A percentile compares a stretch with the other conserved stretches of the same genome.
Conservation (phyloP, 768 basidiomycete species). For the Pisolithus albus region DNA sequence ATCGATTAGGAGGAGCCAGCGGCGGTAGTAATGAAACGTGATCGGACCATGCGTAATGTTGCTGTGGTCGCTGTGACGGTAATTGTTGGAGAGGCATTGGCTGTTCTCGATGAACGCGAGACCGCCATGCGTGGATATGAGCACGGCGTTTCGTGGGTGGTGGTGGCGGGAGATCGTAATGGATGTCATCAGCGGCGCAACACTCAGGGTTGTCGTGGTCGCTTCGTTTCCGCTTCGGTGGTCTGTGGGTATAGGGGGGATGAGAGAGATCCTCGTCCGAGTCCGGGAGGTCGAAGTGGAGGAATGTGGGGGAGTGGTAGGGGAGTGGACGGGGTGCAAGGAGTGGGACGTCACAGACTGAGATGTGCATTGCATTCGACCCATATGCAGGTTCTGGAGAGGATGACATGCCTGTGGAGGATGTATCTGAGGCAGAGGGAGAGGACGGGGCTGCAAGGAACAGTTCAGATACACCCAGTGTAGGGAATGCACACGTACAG, state of each 20-base stretch:
- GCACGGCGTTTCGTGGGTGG: conserved; percentile 22
- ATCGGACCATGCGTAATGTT: not conserved
- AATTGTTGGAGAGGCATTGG: not conserved
- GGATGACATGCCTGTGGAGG: conserved; percentile 20
- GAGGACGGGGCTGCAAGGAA: conserved; percentile 34
- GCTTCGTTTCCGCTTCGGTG: conserved; percentile 48
- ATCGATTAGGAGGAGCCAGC: not conserved
- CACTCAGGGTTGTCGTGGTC: conserved; percentile 8
- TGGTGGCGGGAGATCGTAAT: not conserved
- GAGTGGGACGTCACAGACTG: conserved; percentile 58
- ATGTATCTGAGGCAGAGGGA: conserved; percentile 32
- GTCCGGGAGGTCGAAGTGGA: conserved; percentile 63
- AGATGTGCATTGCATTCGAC: conserved; percentile 33
- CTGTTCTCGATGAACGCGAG: conserved; percentile 9
- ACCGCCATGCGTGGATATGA: conserved; percentile 10
- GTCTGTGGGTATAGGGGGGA: conserved; percentile 55
- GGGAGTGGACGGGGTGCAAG: conserved; percentile 63
- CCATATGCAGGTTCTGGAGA: conserved; percentile 15
- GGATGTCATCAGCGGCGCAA: conserved; percentile 9
- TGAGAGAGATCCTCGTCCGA: conserved; percentile 64
- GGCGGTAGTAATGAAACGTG: not conserved
- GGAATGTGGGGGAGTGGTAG: conserved; percentile 62
- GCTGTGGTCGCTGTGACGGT: not conserved
- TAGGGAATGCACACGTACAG: not conserved
- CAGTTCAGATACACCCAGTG: conserved; percentile 1